phyloP scores from a whole-genome alignment of 176 grass and related monocot species.

The Poa pratensis region DNA sequence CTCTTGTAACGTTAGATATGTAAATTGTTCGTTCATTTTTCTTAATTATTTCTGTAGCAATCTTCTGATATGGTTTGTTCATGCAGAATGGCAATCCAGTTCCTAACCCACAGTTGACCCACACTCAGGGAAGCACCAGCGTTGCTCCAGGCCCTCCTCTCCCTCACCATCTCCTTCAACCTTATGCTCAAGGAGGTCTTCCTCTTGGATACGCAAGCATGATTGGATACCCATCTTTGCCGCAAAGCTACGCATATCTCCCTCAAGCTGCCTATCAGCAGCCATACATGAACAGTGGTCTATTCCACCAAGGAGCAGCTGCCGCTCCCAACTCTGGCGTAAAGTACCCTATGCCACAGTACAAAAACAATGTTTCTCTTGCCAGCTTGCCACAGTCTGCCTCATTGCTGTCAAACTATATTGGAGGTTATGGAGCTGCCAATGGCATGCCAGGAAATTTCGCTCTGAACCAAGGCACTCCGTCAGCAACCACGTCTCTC shows the following conservation, averaged over 20 bases:
- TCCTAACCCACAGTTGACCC: slow-evolving; percentile 56
- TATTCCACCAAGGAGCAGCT: slow-evolving; percentile 69
- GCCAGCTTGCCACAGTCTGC: slow-evolving; percentile 64
- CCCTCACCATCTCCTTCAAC: slow-evolving; percentile 75
- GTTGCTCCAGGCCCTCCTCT: slow-evolving; percentile 60
- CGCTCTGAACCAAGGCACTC: slow-evolving; percentile 57
- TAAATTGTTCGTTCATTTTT: slow-evolving; percentile 1
- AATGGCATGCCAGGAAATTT: slow-evolving; percentile 68
- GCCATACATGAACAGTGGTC: slow-evolving; percentile 55
- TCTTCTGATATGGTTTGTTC: slow-evolving; percentile 33
- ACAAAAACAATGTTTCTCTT: slow-evolving; percentile 68
- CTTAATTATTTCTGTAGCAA: background rate
- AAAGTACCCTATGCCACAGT: slow-evolving; percentile 76
- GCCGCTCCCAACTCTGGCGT: slow-evolving; percentile 56
- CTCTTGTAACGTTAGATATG: background rate
- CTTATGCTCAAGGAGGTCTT: slow-evolving; percentile 73
- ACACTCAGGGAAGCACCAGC: slow-evolving; percentile 57
- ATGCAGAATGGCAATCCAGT: slow-evolving; percentile 60
- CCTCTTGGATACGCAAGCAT: slow-evolving; percentile 70
- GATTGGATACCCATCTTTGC: slow-evolving; percentile 78
- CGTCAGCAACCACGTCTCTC: slow-evolving; percentile 53
- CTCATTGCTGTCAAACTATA: slow-evolving; percentile 54
- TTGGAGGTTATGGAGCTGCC: slow-evolving; percentile 63
- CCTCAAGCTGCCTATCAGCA: slow-evolving; percentile 70
- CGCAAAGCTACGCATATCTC: slow-evolving; percentile 73